Conservation (phyloP, 768 basidiomycete species). For the Mycena maculata region DNA sequence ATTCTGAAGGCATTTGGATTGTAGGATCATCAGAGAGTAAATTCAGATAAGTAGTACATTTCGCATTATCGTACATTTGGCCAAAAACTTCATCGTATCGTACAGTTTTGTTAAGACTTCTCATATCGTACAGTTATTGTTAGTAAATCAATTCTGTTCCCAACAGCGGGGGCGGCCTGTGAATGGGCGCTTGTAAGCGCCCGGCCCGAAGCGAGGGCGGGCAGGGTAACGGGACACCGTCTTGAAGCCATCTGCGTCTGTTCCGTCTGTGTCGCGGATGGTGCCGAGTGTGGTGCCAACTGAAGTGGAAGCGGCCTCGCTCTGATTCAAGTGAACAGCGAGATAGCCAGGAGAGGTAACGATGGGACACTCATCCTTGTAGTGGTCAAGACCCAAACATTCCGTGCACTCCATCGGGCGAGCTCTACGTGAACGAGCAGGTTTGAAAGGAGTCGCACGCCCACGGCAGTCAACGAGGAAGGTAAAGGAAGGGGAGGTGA, state of each 20-base stretch:
- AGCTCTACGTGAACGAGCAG: not conserved
- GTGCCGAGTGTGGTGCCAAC: not conserved
- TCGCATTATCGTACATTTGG: no score
- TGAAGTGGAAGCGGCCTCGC: not conserved
- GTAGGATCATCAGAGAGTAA: no score
- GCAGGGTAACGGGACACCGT: not conserved
- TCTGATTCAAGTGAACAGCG: slow-evolving; percentile 5
- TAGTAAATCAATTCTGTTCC: no score
- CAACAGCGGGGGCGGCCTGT: not conserved
- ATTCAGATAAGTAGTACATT: no score
- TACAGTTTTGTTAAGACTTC: no score
- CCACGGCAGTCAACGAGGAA: slow-evolving; percentile 17
- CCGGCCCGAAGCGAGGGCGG: not conserved
- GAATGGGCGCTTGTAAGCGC: not conserved
- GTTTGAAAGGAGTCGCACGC: slow-evolving; percentile 12
- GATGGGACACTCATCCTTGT: slow-evolving; percentile 20
- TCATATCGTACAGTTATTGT: no score
- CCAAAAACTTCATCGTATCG: no score
- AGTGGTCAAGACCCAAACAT: slow-evolving; percentile 19
- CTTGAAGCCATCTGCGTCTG: slow-evolving; percentile 10
- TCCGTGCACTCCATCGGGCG: slow-evolving; percentile 19
- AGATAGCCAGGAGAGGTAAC: not conserved
- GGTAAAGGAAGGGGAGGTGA: slow-evolving; percentile 12
- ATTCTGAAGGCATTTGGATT: no score
- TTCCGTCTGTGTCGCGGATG: slow-evolving; percentile 2